Evolutionary conservation across 2,329 filamentous ascomycete species (phyloP).

Genomic region (Penicillium capsulatum): DNA sequence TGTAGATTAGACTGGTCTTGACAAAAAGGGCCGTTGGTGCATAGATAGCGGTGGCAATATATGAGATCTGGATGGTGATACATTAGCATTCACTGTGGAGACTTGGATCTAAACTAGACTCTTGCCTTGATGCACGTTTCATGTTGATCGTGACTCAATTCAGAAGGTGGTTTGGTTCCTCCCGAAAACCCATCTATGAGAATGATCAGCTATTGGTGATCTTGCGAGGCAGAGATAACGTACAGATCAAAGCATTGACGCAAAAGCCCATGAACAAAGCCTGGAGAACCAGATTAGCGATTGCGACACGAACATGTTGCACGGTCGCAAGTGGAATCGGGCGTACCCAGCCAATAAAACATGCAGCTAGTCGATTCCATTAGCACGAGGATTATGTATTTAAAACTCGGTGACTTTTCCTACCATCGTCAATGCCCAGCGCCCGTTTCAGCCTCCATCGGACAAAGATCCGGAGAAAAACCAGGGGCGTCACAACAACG

Average conservation of each 20-base stretch:
- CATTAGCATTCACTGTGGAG: not conserved
- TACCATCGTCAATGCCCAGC: slow-evolving; percentile 11
- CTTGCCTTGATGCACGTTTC: slow-evolving; percentile 7
- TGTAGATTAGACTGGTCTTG: slow-evolving; percentile 13
- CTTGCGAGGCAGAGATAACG: not conserved
- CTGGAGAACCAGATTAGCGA: slow-evolving; percentile 1
- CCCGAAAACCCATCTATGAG: slow-evolving; percentile 5
- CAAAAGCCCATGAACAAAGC: slow-evolving; percentile 9
- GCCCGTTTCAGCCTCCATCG: slow-evolving; percentile 7
- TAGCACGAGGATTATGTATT: not conserved
- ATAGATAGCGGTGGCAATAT: slow-evolving; percentile 14
- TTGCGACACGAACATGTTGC: not conserved
- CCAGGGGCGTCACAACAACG: slow-evolving; percentile 5
- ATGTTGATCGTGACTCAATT: slow-evolving; percentile 1
- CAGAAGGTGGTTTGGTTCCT: not conserved
- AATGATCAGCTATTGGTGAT: not conserved
- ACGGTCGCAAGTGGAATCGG: not conserved
- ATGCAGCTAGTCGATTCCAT: slow-evolving; percentile 4
- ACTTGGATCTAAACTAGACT: not conserved
- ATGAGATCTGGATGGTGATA: slow-evolving; percentile 7
- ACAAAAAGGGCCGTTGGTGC: slow-evolving; percentile 14
- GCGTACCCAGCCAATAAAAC: slow-evolving; percentile 11
- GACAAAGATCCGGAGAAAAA: slow-evolving; percentile 7
- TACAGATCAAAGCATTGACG: slow-evolving; percentile 8
- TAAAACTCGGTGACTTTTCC: not conserved